These are phyloP conservation scores for Fusarium concolor DNA, from an alignment of 2,329 filamentous ascomycete species.

Conservation along the genomic window DNA sequence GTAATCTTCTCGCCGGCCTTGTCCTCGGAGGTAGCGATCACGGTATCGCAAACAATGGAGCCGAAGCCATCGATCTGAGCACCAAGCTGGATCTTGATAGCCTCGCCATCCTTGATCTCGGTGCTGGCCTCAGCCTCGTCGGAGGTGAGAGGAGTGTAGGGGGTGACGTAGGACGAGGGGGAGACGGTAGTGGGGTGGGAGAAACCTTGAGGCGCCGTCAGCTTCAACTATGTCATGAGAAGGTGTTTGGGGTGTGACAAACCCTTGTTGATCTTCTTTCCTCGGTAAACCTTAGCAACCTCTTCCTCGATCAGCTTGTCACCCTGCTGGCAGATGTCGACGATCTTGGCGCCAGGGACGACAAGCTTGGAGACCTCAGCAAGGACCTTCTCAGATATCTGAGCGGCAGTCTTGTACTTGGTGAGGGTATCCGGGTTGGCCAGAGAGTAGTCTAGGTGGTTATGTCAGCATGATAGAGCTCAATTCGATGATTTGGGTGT, in stretches of 20 bases:
- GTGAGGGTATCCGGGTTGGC: conserved; percentile 94
- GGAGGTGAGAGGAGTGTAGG: conserved; percentile 91
- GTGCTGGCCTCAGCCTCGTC: conserved; percentile 86
- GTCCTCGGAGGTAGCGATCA: conserved; percentile 75
- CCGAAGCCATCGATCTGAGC: conserved; percentile 98
- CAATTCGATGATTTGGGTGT: conserved; percentile 8
- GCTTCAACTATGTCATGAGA: conserved; percentile 30
- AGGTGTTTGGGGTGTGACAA: conserved; percentile 46
- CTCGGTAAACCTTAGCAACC: conserved; percentile 94
- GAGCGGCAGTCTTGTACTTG: conserved; percentile 97
- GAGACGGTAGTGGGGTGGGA: conserved; percentile 96
- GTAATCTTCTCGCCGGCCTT: conserved; percentile 73
- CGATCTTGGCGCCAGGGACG: conserved; percentile 88
- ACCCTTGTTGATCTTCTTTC: conserved; percentile 97
- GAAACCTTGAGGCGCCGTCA: conserved; percentile 69
- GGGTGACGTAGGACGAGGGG: conserved; percentile 92
- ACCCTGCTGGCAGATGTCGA: conserved; percentile 94
- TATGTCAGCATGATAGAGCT: conserved; percentile 14
- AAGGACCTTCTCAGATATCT: conserved; percentile 96
- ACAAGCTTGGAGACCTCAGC: conserved; percentile 81
- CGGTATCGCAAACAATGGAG: conserved; percentile 93
- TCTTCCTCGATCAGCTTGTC: conserved; percentile 96
- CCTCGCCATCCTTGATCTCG: conserved; percentile 84
- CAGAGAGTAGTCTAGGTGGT: conserved; percentile 82
- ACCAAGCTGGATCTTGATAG: conserved; percentile 98